These are phyloP conservation scores for Haplographium delicatum DNA, from an alignment of 495 filamentous ascomycete genomes.

Conservation along the genomic window DNA sequence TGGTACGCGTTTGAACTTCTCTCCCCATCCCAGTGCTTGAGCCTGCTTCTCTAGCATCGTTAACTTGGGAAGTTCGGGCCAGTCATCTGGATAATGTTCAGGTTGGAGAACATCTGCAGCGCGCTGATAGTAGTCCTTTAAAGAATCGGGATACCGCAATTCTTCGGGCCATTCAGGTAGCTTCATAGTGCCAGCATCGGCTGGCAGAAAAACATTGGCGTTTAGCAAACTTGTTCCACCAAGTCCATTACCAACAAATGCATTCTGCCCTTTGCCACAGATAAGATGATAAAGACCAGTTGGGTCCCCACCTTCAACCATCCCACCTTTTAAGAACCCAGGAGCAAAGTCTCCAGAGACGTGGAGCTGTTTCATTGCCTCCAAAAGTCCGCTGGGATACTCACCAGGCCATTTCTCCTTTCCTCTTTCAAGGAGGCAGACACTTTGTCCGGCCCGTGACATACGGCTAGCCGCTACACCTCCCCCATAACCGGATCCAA, in stretches of 20 bases:
- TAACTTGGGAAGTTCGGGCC: conserved; percentile 50
- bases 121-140: conserved; percentile 52
- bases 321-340: conserved; percentile 30
- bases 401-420: conserved; percentile 62
- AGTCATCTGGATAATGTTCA: conserved; percentile 48
- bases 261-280: conserved; percentile 60
- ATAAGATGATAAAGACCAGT: conserved; percentile 61
- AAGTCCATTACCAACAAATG: conserved; percentile 60
- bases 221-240: conserved; percentile 63
- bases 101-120: conserved; percentile 56
- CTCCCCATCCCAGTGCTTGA: conserved; percentile 38
- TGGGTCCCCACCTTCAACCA: conserved; percentile 44
- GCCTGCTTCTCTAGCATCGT: conserved; percentile 54
- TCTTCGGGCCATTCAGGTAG: conserved; percentile 56
- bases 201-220: conserved; percentile 60
- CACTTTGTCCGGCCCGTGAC: conserved; percentile 54
- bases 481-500: conserved; percentile 65
- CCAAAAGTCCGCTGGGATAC: conserved; percentile 45
- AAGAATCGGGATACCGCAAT: conserved; percentile 37
- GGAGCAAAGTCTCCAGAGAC: conserved; percentile 50
- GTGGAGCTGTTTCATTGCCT: conserved; percentile 45
- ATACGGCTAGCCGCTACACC: conserved; percentile 61
- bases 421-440: conserved; percentile 59
- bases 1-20: conserved; percentile 50
- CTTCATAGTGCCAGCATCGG: conserved; percentile 48